Conservation (phyloP, 2,329 filamentous ascomycete genomes). For the Fusarium fracticaudum region DNA sequence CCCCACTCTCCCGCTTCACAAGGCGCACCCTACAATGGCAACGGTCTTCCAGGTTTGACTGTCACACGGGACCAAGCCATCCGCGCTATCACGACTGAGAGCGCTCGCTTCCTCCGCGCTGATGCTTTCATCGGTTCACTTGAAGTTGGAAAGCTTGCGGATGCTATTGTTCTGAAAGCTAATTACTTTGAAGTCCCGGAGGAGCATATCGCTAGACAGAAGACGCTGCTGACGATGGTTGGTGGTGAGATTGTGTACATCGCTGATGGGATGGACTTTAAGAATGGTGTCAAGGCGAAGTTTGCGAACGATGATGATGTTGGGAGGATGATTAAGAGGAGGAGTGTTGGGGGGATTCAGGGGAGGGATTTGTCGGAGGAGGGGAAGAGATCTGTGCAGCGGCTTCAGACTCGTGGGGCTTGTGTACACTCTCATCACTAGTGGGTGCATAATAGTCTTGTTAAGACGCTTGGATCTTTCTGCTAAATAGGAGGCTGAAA, state of each 20-base stretch:
- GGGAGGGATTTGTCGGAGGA: background rate
- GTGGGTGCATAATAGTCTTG: too few species aligned
- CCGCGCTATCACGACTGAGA: slow-evolving; percentile 17
- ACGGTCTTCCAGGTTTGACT: background rate
- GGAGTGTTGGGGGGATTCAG: background rate
- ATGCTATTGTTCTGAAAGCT: slow-evolving; percentile 24
- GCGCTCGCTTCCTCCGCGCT: slow-evolving; percentile 23
- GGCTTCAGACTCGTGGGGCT: background rate
- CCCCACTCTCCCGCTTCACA: slow-evolving; percentile 29
- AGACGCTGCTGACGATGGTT: slow-evolving; percentile 34
- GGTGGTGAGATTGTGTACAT: slow-evolving; percentile 36
- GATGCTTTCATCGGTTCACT: slow-evolving; percentile 30
- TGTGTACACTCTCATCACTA: background rate
- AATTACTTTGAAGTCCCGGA: slow-evolving; percentile 30
- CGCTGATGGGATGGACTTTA: slow-evolving; percentile 24
- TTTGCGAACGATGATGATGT: slow-evolving; percentile 16
- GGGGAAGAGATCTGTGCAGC: background rate
- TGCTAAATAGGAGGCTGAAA: too few species aligned
- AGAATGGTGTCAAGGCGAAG: slow-evolving; percentile 5
- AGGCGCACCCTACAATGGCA: slow-evolving; percentile 15
- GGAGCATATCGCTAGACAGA: slow-evolving; percentile 31
- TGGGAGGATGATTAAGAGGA: background rate
- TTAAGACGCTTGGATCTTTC: fast-evolving
- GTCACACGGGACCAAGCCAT: slow-evolving; percentile 23
- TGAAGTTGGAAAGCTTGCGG: slow-evolving; percentile 35